Evolutionary conservation across 2,329 filamentous ascomycete genomes (phyloP).

Genomic region (Cordyceps militaris): DNA sequence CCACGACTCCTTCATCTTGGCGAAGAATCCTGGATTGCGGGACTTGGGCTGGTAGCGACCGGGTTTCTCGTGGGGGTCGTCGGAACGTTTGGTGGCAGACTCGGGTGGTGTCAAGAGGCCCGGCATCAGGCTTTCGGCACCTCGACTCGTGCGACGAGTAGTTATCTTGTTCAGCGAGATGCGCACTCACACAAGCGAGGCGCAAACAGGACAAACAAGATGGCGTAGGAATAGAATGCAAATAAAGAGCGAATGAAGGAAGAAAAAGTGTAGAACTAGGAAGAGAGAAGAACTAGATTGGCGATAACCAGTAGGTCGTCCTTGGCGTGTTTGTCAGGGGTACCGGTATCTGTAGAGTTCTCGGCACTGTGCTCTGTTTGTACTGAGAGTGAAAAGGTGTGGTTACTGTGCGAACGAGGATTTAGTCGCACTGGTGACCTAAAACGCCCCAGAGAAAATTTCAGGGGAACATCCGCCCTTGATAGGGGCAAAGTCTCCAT

Average conservation of each 20-base stretch:
- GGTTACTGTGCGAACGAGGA: background rate
- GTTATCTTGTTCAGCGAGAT: constrained; percentile 11
- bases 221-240: background rate
- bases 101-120: constrained; percentile 11
- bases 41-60: constrained; percentile 48
- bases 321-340: no score
- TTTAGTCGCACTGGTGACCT: background rate
- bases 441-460: background rate
- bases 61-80: constrained; percentile 60
- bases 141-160: constrained; percentile 10
- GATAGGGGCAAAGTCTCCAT: background rate
- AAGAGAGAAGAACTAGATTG: background rate
- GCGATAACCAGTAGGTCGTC: background rate
- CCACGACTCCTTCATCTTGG: constrained; percentile 50
- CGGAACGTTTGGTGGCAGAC: constrained; percentile 36
- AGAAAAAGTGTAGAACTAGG: background rate
- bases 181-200: constrained; percentile 14
- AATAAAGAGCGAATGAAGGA: background rate
- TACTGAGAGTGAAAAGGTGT: background rate
- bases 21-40: constrained; percentile 41
- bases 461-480: constrained; percentile 9
- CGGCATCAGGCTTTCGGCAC: constrained; percentile 12
- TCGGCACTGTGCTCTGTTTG: background rate
- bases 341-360: background rate
- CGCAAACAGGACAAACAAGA: constrained; percentile 12